Base-by-base conservation (phyloP, 192 early-diverging fungal genomes). In the Coemansia sp. region DNA sequence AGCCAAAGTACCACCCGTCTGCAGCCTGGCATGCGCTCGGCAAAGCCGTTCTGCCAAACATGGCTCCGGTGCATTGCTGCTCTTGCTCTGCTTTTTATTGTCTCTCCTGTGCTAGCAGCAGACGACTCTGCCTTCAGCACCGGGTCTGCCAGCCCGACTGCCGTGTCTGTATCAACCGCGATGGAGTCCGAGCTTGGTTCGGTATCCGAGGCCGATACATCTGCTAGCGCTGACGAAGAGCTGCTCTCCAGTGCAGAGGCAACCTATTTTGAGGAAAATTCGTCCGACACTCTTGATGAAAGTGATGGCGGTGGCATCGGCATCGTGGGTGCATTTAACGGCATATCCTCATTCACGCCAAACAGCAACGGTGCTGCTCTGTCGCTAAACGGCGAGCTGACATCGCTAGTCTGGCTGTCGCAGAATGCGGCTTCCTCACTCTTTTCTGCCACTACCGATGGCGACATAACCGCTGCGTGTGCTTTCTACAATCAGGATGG, bases 311-410 rank as follows among this genome's bases (percentile, higher is more conserved):
- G 79, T 37, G 68, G 68, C 37, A 82, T 85, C 42, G 83, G 78
- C 15, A 78, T 85, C 63, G 78, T 80, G 6, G 83, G 83, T 8
- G 72, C 66, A 37, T 85, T 85, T 61, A 73, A 65, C 60, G 83
- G 83, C 42, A 69, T 85, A 40, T 85, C 83, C 3, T 66, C 68
- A 13, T 73, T 77, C 40, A 66, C 68, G 37, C 72, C 73, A 26
- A 60, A 69, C 59, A 68, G 55, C 47, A 60, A 36, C 51, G 73
- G 68, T 32, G 62, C 69, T 22, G 63, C 73, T 19, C 48, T 77
- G 58, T 43, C 67, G 19, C 73, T 85, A 39, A 60, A 78, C 65
- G 71, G 46, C 60, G 67, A 26, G 19, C 8, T 62, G 52, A 71
- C 79, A 5, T 81, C 83, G 47, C n/a, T 81, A 16, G 66, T 78